Evolutionary conservation across 202 grass and related monocot genomes (phyloP), one percentile per base, ranked within the genome.

Genomic region (Zoysia matrella): DNA sequence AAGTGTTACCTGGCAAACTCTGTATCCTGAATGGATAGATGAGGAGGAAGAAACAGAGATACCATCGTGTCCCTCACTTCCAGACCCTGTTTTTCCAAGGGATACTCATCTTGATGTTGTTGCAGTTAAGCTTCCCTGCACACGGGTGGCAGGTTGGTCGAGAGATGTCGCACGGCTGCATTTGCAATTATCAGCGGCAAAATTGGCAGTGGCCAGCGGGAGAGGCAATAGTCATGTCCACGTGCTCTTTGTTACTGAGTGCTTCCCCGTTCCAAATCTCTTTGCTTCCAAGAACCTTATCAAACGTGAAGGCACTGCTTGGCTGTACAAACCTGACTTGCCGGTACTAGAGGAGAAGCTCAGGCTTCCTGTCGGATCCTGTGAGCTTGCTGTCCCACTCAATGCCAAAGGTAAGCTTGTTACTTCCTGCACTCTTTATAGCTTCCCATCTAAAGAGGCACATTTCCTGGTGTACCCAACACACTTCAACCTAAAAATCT

Each of bases 11-110:
- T 97, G 94, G 94, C 87, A 94, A 70, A 80, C 71, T 60, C 83
- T 97, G 5, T 97, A 92, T 52, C 94, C 94, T 45, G 94, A 97
- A 91, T 97, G 94, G 94, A 97, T 97, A 46, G 94, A 97, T 64
- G 94, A 97, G 80, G 94, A 97, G 78, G 94, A 97, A 92, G 87
- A 94, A 83, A 85, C 86, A 6, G 90, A 97, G n/a, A 90, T 97
- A 81, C 92, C 94, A 48, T 73, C 88, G 43, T 97, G 94, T 55
- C 94, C 90, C 0, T 81, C 74, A 8, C 80, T 97, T 71, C 75
- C 92, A 47, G 85, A 87, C 11, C 92, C 92, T 75, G 69, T 53
- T 83, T 76, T 86, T 64, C 88, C 81, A 52, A 87, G 82, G 67
- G 86, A 79, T 1, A 51, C 73, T 50, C 78, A 71, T 6, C 94